Base-by-base conservation (phyloP, 768 basidiomycete genomes). In the Gymnopilus dilepis region DNA sequence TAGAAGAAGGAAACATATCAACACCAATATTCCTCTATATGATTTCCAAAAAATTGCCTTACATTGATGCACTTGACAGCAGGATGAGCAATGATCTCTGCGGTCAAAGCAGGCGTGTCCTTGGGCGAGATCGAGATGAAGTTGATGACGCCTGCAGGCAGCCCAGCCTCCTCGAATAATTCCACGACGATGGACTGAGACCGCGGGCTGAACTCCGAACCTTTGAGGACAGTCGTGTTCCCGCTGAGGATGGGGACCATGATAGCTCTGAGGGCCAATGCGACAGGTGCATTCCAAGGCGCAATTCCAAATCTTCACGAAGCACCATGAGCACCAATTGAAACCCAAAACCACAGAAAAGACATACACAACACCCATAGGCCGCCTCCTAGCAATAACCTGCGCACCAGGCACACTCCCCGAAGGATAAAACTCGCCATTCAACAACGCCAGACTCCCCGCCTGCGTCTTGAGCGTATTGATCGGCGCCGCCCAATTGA, bases 91-190 rank as follows among this genome's bases (percentile, higher is more conserved):
- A 89, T 87, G 21, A 87, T 78, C 67, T 84, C 77, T 0, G 83
- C 75, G 0, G 80, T 80, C 33, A 82, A 67, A 0, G 68, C 64
- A 2, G 86, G 83, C 0, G 82, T 75, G 43, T 71, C 74, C 40
- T 82, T 77, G 15, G 72, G 68, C 4, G 82, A 78, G 62, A 81
- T 79, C 6, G 82, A 78, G 15, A 89, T 65, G 65, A 80, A 82
- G 64, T 89, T 87, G 6, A 89, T 65, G 6, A 86, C 86, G 6
- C 86, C 87, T 15, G 74, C 70, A 4, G 88, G 88, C 1, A 91
- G 70, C 1, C 88, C 87, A 0, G 87, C 88, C 63, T 86, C 82
- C 13, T 82, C 73, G 21, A 87, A 76, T 1, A 83, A 64, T 58
- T 85, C 82, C 0, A 74, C 73, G 11, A 82, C 74, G 6, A 85